A percentile compares a stretch with the other conserved stretches of the same genome.
phyloP scores from a whole-genome alignment of 192 early-diverging fungal genomes.

The Entomortierella beljakovae region DNA sequence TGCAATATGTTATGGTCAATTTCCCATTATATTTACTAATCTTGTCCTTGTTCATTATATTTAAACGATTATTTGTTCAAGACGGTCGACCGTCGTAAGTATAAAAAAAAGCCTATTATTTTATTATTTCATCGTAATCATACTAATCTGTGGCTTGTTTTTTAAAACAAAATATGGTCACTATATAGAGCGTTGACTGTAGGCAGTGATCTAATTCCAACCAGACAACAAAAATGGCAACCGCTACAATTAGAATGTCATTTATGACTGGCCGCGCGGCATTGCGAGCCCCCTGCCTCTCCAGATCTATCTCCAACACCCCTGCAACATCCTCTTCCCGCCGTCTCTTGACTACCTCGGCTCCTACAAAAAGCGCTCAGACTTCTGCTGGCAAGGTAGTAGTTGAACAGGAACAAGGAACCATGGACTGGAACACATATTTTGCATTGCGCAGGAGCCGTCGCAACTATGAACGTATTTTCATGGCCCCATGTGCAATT shows the following conservation, averaged over 20 bases:
- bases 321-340: slow-evolving; percentile 12
- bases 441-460: slow-evolving; percentile 72
- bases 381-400: neutral
- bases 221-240: slow-evolving; percentile 31
- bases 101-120: too few relatives aligned
- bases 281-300: slow-evolving; percentile 15
- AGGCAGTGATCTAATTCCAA: too few relatives aligned
- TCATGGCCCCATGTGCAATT: slow-evolving; percentile 63
- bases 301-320: slow-evolving; percentile 9
- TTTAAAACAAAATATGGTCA: too few relatives aligned
- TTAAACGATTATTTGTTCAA: too few relatives aligned
- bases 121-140: too few relatives aligned
- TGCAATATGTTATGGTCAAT: too few relatives aligned
- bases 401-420: slow-evolving; percentile 2
- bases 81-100: too few relatives aligned
- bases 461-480: slow-evolving; percentile 68
- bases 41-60: too few relatives aligned
- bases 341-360: slow-evolving; percentile 33
- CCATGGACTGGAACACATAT: slow-evolving; percentile 69
- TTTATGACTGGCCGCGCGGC: slow-evolving; percentile 31
- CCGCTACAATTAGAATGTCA: slow-evolving; percentile 46
- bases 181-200: too few relatives aligned
- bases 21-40: too few relatives aligned
- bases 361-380: slow-evolving; percentile 17
- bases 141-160: too few relatives aligned